Evolutionary conservation across 768 basidiomycete genomes (phyloP).

Genomic region (Mrakia frigida): DNA sequence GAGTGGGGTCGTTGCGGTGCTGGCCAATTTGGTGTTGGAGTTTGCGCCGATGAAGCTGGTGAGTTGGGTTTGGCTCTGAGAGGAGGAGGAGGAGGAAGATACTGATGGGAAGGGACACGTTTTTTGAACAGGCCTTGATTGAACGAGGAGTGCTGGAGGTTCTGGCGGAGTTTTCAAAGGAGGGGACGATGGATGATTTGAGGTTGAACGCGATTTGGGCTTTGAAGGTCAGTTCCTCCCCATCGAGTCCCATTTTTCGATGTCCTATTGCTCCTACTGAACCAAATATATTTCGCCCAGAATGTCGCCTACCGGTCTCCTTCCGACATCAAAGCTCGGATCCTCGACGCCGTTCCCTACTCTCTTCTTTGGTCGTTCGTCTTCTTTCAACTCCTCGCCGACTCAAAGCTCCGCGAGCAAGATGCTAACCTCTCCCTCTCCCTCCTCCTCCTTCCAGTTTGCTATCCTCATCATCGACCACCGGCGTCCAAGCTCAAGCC

Average conservation of each 20-base stretch:
- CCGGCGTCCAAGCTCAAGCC: neutral
- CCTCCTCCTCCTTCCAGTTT: neutral
- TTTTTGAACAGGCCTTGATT: neutral
- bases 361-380: neutral
- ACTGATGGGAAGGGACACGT: neutral
- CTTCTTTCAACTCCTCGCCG: neutral
- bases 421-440: neutral
- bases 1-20: slow-evolving; percentile 47
- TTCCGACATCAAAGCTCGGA: neutral
- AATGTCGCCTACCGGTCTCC: slow-evolving; percentile 11
- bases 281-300: neutral
- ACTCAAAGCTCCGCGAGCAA: no score
- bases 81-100: no score
- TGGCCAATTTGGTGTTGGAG: slow-evolving; percentile 81
- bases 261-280: no score
- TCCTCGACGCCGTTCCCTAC: neutral
- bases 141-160: slow-evolving; percentile 6
- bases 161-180: neutral
- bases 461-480: neutral
- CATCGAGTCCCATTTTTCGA: no score
- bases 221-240: neutral
- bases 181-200: neutral
- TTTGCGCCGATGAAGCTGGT: slow-evolving; percentile 75
- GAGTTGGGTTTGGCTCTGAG: slow-evolving; percentile 40
- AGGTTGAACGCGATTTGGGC: slow-evolving; percentile 3